Conservation (phyloP, 2,329 filamentous ascomycete genomes). For the Talaromyces sp. region DNA sequence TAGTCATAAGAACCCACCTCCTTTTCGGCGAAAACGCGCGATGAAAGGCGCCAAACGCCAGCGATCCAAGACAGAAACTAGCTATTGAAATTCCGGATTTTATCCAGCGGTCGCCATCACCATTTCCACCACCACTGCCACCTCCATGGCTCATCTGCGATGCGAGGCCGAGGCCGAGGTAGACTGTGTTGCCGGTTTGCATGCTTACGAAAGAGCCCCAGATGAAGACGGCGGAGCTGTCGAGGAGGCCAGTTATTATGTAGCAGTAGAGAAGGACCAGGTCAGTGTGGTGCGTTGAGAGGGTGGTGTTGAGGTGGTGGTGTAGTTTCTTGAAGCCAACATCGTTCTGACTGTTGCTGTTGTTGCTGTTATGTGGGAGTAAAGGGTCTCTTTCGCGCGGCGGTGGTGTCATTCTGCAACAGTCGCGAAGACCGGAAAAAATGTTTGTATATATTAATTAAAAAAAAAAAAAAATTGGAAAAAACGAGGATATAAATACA, state of each 20-base stretch:
- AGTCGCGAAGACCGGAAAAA: too few species aligned
- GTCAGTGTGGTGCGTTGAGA: conserved; percentile 63
- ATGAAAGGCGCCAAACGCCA: conserved; percentile 68
- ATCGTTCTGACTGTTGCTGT: neutral
- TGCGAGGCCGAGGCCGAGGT: conserved; percentile 67
- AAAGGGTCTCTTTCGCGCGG: conserved; percentile 3
- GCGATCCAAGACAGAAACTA: conserved; percentile 69
- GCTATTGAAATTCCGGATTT: conserved; percentile 68
- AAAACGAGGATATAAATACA: neutral
- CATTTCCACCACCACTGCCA: conserved; percentile 22
- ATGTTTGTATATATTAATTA: neutral
- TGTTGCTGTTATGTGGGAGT: neutral
- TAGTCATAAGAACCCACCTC: conserved; percentile 46
- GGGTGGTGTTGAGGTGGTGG: conserved; percentile 36
- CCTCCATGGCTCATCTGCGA: conserved; percentile 21
- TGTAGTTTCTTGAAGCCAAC: neutral
- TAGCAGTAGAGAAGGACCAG: conserved; percentile 68
- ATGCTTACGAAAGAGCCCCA: conserved; percentile 73
- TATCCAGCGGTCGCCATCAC: conserved; percentile 54
- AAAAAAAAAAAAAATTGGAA: neutral
- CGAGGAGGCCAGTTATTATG: conserved; percentile 71
- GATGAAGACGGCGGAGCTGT: conserved; percentile 71
- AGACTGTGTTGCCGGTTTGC: conserved; percentile 55
- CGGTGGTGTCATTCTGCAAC: neutral
- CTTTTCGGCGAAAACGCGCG: conserved; percentile 45